These are phyloP conservation scores for Plenodomus lindquistii DNA, from an alignment of 2,329 filamentous ascomycete species.

Conservation along the genomic window DNA sequence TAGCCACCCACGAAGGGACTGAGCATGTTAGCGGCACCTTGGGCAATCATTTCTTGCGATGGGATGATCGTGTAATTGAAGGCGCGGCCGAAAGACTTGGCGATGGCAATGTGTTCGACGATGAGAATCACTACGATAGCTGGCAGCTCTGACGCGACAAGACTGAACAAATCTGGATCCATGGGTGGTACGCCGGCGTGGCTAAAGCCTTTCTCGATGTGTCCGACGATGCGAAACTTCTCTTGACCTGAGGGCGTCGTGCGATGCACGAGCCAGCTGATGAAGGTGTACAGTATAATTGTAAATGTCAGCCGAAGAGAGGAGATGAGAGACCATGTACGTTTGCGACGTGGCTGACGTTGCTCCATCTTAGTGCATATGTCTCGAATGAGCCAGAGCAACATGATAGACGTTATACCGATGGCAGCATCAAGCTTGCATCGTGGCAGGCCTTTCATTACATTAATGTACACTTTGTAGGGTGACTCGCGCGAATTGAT, in stretches of 20 bases:
- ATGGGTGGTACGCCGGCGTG: slow-evolving; percentile 73
- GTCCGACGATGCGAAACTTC: slow-evolving; percentile 71
- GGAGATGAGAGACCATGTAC: slow-evolving; percentile 80
- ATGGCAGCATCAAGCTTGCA: slow-evolving; percentile 80
- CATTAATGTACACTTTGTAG: slow-evolving; percentile 82
- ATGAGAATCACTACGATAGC: slow-evolving; percentile 85
- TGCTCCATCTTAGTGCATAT: slow-evolving; percentile 67
- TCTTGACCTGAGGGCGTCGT: slow-evolving; percentile 45
- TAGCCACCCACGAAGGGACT: slow-evolving; percentile 88
- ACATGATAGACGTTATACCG: slow-evolving; percentile 77
- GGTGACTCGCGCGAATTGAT: slow-evolving; percentile 77
- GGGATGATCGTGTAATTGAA: slow-evolving; percentile 94
- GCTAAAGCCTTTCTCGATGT: slow-evolving; percentile 81
- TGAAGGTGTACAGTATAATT: slow-evolving; percentile 85
- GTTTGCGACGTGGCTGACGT: slow-evolving; percentile 68
- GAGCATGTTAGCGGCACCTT: slow-evolving; percentile 83
- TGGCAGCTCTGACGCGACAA: slow-evolving; percentile 73
- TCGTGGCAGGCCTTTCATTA: slow-evolving; percentile 69
- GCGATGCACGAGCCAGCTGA: slow-evolving; percentile 76
- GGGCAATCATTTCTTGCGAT: slow-evolving; percentile 91
- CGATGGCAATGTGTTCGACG: slow-evolving; percentile 93
- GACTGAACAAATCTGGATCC: slow-evolving; percentile 64
- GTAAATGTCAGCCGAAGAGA: slow-evolving; percentile 87
- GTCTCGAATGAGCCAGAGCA: slow-evolving; percentile 67
- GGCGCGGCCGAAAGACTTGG: slow-evolving; percentile 88